Evolutionary conservation across 73 alveolate genomes (phyloP).

Genomic region (Blepharisma stoltei): DNA sequence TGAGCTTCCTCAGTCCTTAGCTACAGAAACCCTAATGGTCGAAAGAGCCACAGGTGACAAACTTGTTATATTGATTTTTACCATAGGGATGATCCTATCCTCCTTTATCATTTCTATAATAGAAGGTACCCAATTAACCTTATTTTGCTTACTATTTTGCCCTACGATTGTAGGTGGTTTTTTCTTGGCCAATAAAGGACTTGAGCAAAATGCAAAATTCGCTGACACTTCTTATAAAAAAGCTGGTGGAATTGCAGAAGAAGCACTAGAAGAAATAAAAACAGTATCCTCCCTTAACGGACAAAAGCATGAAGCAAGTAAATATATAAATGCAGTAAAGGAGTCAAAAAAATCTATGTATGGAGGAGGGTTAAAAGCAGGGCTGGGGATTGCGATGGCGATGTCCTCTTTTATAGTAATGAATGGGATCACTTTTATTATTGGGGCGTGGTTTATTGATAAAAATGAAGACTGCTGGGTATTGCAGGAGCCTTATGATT

Average conservation of each 20-base stretch:
- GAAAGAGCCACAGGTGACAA: constrained; percentile 68
- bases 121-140: constrained; percentile 53
- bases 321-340: not conserved
- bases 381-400: not conserved
- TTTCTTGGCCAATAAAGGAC: constrained; percentile 3
- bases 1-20: not conserved
- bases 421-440: not conserved
- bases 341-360: not conserved
- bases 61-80: constrained; percentile 44
- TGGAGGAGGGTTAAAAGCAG: not conserved
- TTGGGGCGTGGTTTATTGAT: constrained; percentile 6
- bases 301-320: constrained; percentile 18
- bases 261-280: constrained; percentile 62
- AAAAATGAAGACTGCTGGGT: not conserved
- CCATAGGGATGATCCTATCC: constrained; percentile 40
- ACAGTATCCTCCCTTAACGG: constrained; percentile 54
- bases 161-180: constrained; percentile 38
- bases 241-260: constrained; percentile 61
- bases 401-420: constrained; percentile 1
- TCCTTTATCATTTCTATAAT: constrained; percentile 49
- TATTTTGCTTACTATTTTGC: constrained; percentile 35
- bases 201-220: constrained; percentile 37
- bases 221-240: constrained; percentile 43
- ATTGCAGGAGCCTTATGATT: not conserved
- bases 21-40: constrained; percentile 17